A percentile compares a stretch with the other conserved stretches of the same genome.
These are phyloP conservation scores for Mycena albidolilacea DNA, from an alignment of 768 basidiomycete species.

Conservation along the genomic window DNA sequence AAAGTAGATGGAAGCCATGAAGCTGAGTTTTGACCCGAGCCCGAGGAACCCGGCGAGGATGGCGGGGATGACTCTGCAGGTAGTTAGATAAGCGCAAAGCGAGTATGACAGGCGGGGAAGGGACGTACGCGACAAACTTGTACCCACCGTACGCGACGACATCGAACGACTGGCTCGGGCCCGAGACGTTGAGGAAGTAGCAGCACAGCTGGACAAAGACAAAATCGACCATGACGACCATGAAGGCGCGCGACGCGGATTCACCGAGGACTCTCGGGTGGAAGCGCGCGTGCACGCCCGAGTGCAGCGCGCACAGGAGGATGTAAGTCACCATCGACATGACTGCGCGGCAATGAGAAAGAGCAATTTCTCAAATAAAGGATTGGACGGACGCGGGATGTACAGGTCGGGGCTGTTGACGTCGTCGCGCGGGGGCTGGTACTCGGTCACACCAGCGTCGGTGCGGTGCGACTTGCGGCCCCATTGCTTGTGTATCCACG, in stretches of 20 bases:
- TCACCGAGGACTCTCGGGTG: conserved; percentile 92
- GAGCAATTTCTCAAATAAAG: conserved; percentile 8
- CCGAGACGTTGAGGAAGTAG: conserved; percentile 92
- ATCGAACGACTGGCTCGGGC: conserved; percentile 79
- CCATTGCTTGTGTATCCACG: conserved; percentile 95
- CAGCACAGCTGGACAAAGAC: conserved; percentile 91
- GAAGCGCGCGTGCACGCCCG: conserved; percentile 87
- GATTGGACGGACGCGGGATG: conserved; percentile 79
- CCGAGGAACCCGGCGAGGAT: conserved; percentile 81
- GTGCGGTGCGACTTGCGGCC: conserved; percentile 75
- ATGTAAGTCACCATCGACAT: conserved; percentile 99
- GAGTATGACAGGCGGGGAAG: neutral
- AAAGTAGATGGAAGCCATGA: conserved; percentile 83
- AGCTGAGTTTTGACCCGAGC: conserved; percentile 74
- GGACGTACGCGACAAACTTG: conserved; percentile 93
- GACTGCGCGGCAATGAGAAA: conserved; percentile 58
- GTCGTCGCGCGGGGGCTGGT: conserved; percentile 92
- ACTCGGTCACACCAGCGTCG: conserved; percentile 81
- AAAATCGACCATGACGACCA: conserved; percentile 91
- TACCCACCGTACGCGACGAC: conserved; percentile 95
- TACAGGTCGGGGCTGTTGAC: conserved; percentile 97
- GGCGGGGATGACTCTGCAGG: conserved; percentile 82
- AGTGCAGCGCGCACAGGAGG: conserved; percentile 87
- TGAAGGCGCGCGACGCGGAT: conserved; percentile 86
- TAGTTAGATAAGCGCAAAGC: neutral